phyloP scores from a whole-genome alignment of 306 rosid genomes.

The cucumber (Cucumis sativus) region Cucumber_9930_V3 NC_026660.2:24584501-24585000 shows the following conservation, averaged over 20 bases:
- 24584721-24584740: not conserved
- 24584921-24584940: constrained; percentile 30
- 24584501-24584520: not conserved
- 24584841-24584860: constrained; percentile 6
- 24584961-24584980: not conserved
- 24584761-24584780: constrained; percentile 55
- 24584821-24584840: not conserved
- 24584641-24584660: constrained; percentile 15
- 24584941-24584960: not conserved
- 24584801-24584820: constrained; percentile 7
- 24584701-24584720: not conserved
- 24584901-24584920: constrained; percentile 27
- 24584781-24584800: constrained; percentile 36
- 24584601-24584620: too few relatives aligned
- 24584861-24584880: constrained; percentile 14
- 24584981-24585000: constrained; percentile 16
- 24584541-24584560: too few relatives aligned
- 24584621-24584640: not conserved
- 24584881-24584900: constrained; percentile 9
- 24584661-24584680: constrained; percentile 13
- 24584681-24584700: constrained; percentile 13
- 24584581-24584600: not conserved
- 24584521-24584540: not conserved
- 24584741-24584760: not conserved
- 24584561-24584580: not conserved